Percentiles rank a stretch among this genome's conserved stretches.
These are phyloP conservation scores for Filosporella fistucella DNA, from an alignment of 495 filamentous ascomycete species.

Conservation along the genomic window DNA sequence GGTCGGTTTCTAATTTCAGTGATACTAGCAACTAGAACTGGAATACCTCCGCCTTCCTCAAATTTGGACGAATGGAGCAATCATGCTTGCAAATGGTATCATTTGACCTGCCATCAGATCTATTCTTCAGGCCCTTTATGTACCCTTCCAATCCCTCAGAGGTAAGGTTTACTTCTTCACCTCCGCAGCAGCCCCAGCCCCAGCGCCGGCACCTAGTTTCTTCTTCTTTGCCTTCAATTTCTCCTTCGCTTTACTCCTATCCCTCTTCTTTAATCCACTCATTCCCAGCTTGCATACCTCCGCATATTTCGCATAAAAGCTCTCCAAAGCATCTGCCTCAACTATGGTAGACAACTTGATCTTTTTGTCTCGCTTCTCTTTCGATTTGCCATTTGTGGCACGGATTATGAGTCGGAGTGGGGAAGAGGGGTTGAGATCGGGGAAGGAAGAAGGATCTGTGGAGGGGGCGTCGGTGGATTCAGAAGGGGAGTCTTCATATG, in stretches of 20 bases:
- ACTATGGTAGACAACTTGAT: slow-evolving; percentile 85
- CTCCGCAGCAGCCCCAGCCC: slow-evolving; percentile 12
- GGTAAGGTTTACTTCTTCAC: slow-evolving; percentile 15
- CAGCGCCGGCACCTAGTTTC: slow-evolving; percentile 34
- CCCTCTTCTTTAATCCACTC: slow-evolving; percentile 85
- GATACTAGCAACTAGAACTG: too few species aligned
- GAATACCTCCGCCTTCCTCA: too few species aligned
- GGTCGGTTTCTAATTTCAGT: too few species aligned
- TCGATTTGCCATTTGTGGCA: slow-evolving; percentile 72
- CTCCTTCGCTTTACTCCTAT: slow-evolving; percentile 77
- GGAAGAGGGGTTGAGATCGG: slow-evolving; percentile 43
- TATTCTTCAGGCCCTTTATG: too few species aligned
- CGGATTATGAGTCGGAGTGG: slow-evolving; percentile 75
- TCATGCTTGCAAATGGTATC: too few species aligned
- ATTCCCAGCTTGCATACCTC: slow-evolving; percentile 89
- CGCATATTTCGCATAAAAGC: slow-evolving; percentile 83
- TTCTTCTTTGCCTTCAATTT: slow-evolving; percentile 72
- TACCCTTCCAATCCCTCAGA: too few species aligned
- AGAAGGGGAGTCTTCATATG: slow-evolving; percentile 17
- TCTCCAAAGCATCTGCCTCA: slow-evolving; percentile 65
- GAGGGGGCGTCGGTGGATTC: slow-evolving; percentile 6
- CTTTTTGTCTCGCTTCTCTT: slow-evolving; percentile 48
- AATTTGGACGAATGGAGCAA: too few species aligned
- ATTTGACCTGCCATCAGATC: too few species aligned
- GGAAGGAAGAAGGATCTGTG: slow-evolving; percentile 37